A percentile compares a stretch with the other conserved stretches of the same genome.
phyloP scores from a whole-genome alignment of 2,329 filamentous ascomycete genomes.

The Plenodomus lindquistii region DNA sequence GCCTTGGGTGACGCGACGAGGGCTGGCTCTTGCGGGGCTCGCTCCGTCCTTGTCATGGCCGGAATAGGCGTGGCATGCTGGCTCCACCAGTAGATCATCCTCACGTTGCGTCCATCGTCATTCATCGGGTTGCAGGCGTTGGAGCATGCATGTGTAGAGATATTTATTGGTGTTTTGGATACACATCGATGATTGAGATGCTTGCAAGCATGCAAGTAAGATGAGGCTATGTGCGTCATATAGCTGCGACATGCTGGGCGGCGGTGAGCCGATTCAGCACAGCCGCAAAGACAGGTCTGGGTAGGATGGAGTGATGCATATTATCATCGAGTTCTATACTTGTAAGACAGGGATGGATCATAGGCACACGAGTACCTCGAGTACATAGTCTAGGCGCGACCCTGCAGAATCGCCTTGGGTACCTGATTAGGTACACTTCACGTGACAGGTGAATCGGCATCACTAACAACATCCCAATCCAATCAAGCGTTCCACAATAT shows the following conservation, averaged over 20 bases:
- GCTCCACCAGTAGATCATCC: neutral
- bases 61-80: neutral
- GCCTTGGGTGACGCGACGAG: neutral
- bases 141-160: neutral
- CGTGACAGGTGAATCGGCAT: no score
- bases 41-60: neutral
- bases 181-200: neutral
- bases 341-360: no score
- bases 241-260: neutral
- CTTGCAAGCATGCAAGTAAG: neutral
- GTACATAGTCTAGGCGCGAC: no score
- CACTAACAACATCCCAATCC: no score
- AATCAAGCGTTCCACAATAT: no score
- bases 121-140: neutral
- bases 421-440: no score
- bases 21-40: neutral
- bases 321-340: neutral
- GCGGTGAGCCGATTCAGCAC: neutral
- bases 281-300: neutral
- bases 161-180: neutral
- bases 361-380: no score
- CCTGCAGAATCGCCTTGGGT: no score
- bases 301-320: neutral
- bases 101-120: neutral
- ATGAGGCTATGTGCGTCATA: neutral